Conservation (phyloP, 371 early-diverging fungal species). For the Gilbertella persicaria region DNA sequence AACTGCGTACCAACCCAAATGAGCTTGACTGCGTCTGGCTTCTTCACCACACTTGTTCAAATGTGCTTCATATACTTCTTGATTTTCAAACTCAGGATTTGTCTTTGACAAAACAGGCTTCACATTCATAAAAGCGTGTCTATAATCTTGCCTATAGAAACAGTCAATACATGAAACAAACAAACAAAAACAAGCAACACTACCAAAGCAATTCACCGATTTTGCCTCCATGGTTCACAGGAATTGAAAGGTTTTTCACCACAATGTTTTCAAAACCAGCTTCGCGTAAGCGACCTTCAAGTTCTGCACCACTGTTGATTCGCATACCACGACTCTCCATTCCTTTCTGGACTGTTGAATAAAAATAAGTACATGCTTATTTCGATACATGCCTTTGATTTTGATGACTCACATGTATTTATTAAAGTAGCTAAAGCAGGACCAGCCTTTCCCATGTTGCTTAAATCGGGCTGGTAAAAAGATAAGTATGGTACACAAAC, state of each 20-base stretch:
- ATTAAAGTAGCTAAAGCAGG: constrained; percentile 5
- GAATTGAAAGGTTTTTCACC: constrained; percentile 3
- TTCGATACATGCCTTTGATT: no score
- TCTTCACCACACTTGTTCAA: constrained; percentile 11
- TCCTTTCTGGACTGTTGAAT: constrained; percentile 3
- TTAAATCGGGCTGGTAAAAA: constrained; percentile 6
- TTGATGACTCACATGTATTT: constrained; percentile 9
- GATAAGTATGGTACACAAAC: neutral
- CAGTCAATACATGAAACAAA: neutral
- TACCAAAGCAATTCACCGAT: constrained; percentile 24
- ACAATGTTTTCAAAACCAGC: constrained; percentile 14
- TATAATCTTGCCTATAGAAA: constrained; percentile 27
- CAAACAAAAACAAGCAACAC: constrained; percentile 13
- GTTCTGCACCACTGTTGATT: constrained; percentile 3
- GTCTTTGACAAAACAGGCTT: constrained; percentile 14
- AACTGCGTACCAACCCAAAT: constrained; percentile 5
- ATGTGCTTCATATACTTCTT: constrained; percentile 4
- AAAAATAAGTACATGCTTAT: neutral
- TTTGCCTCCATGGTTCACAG: constrained; percentile 27
- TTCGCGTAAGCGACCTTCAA: constrained; percentile 11
- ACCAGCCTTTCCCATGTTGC: constrained; percentile 2
- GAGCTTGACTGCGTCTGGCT: constrained; percentile 2
- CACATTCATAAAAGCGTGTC: constrained; percentile 17
- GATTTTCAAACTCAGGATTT: constrained; percentile 15
- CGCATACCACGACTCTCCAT: constrained; percentile 6